These are phyloP conservation scores for Dionaea muscipula DNA, from an alignment of 179 eudicot species.

Conservation along the genomic window DNA sequence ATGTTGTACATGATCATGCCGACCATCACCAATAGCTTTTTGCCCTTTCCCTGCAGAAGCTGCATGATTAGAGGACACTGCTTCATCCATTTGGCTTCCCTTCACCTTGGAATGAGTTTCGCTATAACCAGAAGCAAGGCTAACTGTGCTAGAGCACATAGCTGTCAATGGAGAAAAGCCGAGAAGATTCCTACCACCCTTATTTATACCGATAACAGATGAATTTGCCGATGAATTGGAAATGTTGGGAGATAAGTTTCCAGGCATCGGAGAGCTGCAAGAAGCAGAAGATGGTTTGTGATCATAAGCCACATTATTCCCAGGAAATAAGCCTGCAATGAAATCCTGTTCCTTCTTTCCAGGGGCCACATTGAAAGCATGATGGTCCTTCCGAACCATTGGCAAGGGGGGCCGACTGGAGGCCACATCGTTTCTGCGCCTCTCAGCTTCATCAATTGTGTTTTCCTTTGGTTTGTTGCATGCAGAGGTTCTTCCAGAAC, in stretches of 20 bases:
- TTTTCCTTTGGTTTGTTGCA: constrained; percentile 39
- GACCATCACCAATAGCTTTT: constrained; percentile 13
- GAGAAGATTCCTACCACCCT: constrained; percentile 15
- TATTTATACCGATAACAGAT: constrained; percentile 16
- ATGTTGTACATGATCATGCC: constrained; percentile 22
- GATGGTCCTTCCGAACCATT: constrained; percentile 69
- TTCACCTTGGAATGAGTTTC: constrained; percentile 13
- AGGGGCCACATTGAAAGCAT: constrained; percentile 57
- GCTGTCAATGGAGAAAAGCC: constrained; percentile 15
- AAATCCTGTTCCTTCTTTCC: constrained; percentile 41
- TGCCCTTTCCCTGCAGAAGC: constrained; percentile 18
- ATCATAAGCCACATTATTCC: constrained; percentile 28
- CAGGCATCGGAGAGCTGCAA: constrained; percentile 28
- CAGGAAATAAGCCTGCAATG: constrained; percentile 30
- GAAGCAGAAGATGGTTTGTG: constrained; percentile 36
- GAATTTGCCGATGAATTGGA: constrained; percentile 18
- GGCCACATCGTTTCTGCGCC: constrained; percentile 39
- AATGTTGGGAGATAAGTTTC: constrained; percentile 20
- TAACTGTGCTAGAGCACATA: constrained; percentile 15
- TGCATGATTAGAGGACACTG: constrained; percentile 13
- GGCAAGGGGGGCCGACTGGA: constrained; percentile 65
- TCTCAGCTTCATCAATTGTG: constrained; percentile 40
- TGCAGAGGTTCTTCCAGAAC: constrained; percentile 46
- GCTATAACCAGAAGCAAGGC: constrained; percentile 17
- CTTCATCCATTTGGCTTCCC: constrained; percentile 16